Base-by-base conservation (phyloP, 1,284 basidiomycete genomes). In the Ustilago esculenta region DNA sequence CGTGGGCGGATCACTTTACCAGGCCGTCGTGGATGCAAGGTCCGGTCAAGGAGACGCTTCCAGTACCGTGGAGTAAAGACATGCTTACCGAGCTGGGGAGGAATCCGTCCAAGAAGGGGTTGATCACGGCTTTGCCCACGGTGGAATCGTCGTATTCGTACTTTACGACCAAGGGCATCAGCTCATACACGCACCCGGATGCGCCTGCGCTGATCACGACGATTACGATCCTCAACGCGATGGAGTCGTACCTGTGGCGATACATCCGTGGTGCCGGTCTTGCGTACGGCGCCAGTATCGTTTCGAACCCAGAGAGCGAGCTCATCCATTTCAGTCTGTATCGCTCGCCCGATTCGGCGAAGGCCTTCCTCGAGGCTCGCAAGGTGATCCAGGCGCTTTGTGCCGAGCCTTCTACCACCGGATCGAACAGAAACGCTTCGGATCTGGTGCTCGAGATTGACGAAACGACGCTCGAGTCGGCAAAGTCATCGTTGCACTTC, bases 111-210 rank as follows among this genome's bases (percentile, higher is more conserved):
- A 20, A 23, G 5, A 77, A 93, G 89, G 92, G 91, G 18, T 85
- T 92, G 33, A 86, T 98, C 34, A 90, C 94, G 81, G 89, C 91
- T 58, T 86, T 98, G 71, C 90, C 94, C 0, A 92, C 93, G 4
- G 96, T 98, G 70, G 96, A 99, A 84, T 94, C 92, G 75, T 90
- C 92, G 9, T 98, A 90, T 82, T 90, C 89, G 14, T 88, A 86
- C 23, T 91, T 95, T 79, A 89, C 88, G 12, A 87, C 91, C 0
- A 91, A 90, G 77, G 89, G 90, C 21, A 75, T 81, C 14, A 30
- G 64, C 24, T 64, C 59, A 55, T 81, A 69, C 58, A 58, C 67
- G 14, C 90, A 97, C 81, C 88, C 90, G 1, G 92, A 97, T 69
- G 90, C 90, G 57, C 90, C 95, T 1, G 90, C 90, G 14, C 84